A percentile compares a stretch with the other conserved stretches of the same genome.
These are phyloP conservation scores for Boehmeria nivea DNA, from an alignment of 306 rosid species.

Conservation along the genomic window DNA sequence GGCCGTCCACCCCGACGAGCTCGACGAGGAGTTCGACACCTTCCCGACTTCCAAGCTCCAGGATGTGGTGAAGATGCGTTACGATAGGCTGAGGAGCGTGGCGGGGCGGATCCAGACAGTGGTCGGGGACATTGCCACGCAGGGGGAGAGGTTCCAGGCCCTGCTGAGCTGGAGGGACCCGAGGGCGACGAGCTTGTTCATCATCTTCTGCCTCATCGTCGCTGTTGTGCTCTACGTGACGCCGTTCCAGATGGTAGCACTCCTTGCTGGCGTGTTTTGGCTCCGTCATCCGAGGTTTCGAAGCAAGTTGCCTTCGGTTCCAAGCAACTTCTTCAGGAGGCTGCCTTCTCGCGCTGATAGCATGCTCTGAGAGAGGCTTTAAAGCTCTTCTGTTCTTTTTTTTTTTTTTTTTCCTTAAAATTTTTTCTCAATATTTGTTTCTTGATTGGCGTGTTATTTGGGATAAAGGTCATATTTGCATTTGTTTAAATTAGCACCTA, in stretches of 20 bases:
- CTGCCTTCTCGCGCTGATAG: conserved; percentile 68
- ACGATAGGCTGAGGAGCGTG: conserved; percentile 68
- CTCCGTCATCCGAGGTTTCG: conserved; percentile 67
- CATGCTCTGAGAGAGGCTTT: conserved; percentile 47
- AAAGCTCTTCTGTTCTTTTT: not conserved
- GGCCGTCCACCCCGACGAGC: conserved; percentile 58
- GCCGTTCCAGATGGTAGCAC: conserved; percentile 53
- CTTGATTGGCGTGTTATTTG: conserved; percentile 5
- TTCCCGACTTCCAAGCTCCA: conserved; percentile 56
- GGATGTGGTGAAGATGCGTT: conserved; percentile 62
- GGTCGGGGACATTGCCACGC: conserved; percentile 61
- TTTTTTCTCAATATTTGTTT: not conserved
- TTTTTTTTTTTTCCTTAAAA: not conserved
- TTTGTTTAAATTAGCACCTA: not conserved
- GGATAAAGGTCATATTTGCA: not conserved
- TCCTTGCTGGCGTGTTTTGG: conserved; percentile 52
- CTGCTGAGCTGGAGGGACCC: conserved; percentile 64
- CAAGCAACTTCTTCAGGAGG: conserved; percentile 71
- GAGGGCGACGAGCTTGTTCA: conserved; percentile 47
- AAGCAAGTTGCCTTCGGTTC: conserved; percentile 67
- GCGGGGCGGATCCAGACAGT: conserved; percentile 66
- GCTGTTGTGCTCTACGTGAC: conserved; percentile 56
- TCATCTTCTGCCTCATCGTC: conserved; percentile 37
- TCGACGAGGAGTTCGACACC: conserved; percentile 74
- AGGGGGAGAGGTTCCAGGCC: conserved; percentile 56